Evolutionary conservation across 257 asterid genomes (phyloP).

Genomic region (Jasminum sambac): DNA sequence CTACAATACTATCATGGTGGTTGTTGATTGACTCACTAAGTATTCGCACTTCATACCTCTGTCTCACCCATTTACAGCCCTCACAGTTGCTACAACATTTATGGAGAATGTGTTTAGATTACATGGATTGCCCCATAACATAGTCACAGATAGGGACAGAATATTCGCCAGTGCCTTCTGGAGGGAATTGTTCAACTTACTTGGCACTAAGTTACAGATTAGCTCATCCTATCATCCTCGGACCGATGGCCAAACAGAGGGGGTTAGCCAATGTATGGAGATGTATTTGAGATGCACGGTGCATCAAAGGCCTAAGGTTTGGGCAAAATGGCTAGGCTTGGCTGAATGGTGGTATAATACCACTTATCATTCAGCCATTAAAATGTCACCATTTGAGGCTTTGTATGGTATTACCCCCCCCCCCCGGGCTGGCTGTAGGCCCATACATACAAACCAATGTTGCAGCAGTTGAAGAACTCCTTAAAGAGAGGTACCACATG

Average conservation of each 20-base stretch:
- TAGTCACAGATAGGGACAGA: background rate
- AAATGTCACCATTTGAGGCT: background rate
- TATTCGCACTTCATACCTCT: background rate
- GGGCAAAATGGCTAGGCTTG: background rate
- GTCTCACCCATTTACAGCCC: background rate
- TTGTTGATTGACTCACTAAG: slow-evolving; percentile 6
- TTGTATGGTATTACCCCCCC: background rate
- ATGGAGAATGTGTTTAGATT: background rate
- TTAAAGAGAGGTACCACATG: too few species aligned
- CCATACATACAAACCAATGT: too few species aligned
- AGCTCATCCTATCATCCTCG: background rate
- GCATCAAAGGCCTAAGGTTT: background rate
- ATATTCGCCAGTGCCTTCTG: background rate
- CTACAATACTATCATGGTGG: background rate
- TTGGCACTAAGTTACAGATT: background rate
- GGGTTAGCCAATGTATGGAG: background rate
- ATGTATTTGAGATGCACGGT: background rate
- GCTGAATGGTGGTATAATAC: slow-evolving; percentile 12
- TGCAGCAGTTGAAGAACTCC: too few species aligned
- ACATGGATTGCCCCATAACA: background rate
- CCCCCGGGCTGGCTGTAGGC: too few species aligned
- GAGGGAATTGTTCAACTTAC: background rate
- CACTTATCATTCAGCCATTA: background rate
- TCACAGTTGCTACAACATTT: background rate
- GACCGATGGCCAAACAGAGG: background rate